phyloP scores from a whole-genome alignment of 345 rosid species.

The Diplotaxis tenuifolia region DNA sequence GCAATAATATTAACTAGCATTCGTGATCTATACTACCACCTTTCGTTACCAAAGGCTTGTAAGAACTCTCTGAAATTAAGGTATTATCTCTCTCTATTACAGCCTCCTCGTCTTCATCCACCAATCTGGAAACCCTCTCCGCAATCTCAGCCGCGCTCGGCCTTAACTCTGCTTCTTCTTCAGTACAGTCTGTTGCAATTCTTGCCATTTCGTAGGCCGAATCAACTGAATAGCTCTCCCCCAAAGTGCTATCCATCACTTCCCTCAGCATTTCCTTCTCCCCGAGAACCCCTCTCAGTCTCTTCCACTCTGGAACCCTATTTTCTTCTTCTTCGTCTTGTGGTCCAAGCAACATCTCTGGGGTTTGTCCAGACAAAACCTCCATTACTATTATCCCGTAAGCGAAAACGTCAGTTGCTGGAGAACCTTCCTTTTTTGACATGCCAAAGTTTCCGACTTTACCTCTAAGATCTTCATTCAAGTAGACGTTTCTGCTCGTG shows the following conservation, averaged over 20 bases:
- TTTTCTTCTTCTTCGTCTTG: constrained; percentile 4
- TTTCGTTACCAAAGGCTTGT: constrained; percentile 60
- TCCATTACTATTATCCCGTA: constrained; percentile 72
- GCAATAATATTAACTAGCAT: constrained; percentile 21
- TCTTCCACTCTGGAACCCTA: constrained; percentile 20
- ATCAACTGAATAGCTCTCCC: constrained; percentile 71
- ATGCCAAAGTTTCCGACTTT: constrained; percentile 78
- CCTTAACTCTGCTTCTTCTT: constrained; percentile 58
- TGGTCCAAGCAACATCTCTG: constrained; percentile 43
- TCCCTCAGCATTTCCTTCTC: constrained; percentile 54
- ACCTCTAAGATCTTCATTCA: constrained; percentile 86
- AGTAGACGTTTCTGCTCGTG: constrained; percentile 70
- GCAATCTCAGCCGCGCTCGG: constrained; percentile 79
- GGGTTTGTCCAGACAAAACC: constrained; percentile 66
- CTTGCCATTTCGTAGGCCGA: constrained; percentile 61
- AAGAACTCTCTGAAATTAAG: constrained; percentile 61
- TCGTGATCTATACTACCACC: background rate
- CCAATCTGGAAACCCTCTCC: constrained; percentile 59
- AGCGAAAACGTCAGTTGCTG: constrained; percentile 63
- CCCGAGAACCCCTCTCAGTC: constrained; percentile 41
- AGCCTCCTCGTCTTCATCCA: constrained; percentile 49
- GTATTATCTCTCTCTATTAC: constrained; percentile 42
- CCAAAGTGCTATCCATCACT: constrained; percentile 71
- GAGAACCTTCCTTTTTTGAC: constrained; percentile 57
- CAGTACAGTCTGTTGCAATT: constrained; percentile 66